Evolutionary conservation across 2,329 filamentous ascomycete genomes (phyloP).

Genomic region (Cladosporium sp.): DNA sequence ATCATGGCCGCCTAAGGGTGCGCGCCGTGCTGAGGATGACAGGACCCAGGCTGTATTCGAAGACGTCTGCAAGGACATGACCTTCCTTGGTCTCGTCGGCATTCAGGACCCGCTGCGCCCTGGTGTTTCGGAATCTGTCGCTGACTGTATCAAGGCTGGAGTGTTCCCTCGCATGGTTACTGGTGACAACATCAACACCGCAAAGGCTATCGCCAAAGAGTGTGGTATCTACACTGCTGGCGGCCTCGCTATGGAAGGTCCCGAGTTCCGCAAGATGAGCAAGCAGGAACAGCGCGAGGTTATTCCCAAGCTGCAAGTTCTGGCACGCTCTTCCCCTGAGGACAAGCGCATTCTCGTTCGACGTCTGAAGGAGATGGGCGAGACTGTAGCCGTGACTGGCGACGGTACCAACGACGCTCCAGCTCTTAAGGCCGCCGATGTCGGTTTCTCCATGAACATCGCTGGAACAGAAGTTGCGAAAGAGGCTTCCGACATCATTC

Average conservation of each 20-base stretch:
- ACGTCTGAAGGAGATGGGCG: conserved; percentile 60
- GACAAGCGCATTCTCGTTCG: conserved; percentile 65
- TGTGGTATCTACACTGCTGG: conserved; percentile 59
- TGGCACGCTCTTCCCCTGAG: conserved; percentile 65
- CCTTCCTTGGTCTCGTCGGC: conserved; percentile 67
- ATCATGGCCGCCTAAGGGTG: conserved; percentile 69
- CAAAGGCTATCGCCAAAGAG: conserved; percentile 67
- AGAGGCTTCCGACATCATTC: conserved; percentile 58
- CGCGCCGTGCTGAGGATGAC: conserved; percentile 57
- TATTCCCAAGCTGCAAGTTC: conserved; percentile 61
- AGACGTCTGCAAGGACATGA: conserved; percentile 67
- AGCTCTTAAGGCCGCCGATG: conserved; percentile 62
- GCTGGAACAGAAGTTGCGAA: conserved; percentile 62
- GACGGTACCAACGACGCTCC: conserved; percentile 65
- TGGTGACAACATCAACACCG: conserved; percentile 68
- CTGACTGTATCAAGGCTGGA: conserved; percentile 63
- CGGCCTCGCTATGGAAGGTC: conserved; percentile 43
- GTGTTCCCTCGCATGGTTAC: conserved; percentile 72
- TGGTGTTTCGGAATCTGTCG: conserved; percentile 64
- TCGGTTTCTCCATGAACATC: conserved; percentile 66
- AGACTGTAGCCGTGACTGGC: conserved; percentile 64
- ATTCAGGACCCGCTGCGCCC: conserved; percentile 70
- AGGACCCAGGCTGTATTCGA: conserved; percentile 61
- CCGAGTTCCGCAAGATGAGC: conserved; percentile 41
- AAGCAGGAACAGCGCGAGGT: conserved; percentile 47